Percentiles rank a stretch among this genome's conserved stretches.
These are phyloP conservation scores for Gonapodya sp. DNA, from an alignment of 192 early-diverging fungal genomes.

Conservation along the genomic window DNA sequence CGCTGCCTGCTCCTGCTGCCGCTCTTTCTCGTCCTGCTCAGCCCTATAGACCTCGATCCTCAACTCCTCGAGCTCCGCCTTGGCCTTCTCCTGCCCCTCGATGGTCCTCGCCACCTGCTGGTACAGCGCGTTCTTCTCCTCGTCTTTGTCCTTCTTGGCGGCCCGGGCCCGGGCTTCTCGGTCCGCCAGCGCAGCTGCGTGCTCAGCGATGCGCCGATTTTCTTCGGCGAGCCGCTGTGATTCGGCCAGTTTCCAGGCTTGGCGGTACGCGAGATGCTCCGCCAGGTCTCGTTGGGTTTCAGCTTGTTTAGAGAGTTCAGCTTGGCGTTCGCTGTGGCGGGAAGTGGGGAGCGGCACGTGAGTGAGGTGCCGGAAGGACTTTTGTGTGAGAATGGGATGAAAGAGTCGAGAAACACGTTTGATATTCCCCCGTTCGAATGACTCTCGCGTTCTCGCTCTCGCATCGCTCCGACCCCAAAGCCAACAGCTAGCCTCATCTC, in stretches of 20 bases:
- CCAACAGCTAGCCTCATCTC: no score
- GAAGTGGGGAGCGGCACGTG: background rate
- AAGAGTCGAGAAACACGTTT: no score
- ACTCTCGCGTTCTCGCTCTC: no score
- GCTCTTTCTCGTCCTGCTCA: slow-evolving; percentile 37
- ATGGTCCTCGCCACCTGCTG: slow-evolving; percentile 47
- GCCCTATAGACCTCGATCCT: slow-evolving; percentile 45
- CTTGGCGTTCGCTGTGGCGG: background rate
- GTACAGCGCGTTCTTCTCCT: slow-evolving; percentile 37
- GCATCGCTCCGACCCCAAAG: no score
- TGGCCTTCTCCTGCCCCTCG: slow-evolving; percentile 30
- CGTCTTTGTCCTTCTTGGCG: slow-evolving; percentile 28
- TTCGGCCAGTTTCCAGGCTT: slow-evolving; percentile 33
- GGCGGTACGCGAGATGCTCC: slow-evolving; percentile 35
- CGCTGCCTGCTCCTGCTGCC: slow-evolving; percentile 24
- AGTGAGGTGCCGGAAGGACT: background rate
- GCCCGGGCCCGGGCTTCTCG: slow-evolving; percentile 27
- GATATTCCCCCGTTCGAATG: no score
- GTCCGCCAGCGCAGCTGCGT: slow-evolving; percentile 28
- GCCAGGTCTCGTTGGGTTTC: slow-evolving; percentile 15
- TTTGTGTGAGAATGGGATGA: no score
- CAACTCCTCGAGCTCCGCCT: slow-evolving; percentile 41
- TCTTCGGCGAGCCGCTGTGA: slow-evolving; percentile 26
- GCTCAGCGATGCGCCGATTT: slow-evolving; percentile 38
- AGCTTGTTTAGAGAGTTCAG: background rate